Evolutionary conservation across 1,284 basidiomycete genomes (phyloP), one percentile per base, ranked within the genome.

Genomic region (Leccinum subspadiceum): DNA sequence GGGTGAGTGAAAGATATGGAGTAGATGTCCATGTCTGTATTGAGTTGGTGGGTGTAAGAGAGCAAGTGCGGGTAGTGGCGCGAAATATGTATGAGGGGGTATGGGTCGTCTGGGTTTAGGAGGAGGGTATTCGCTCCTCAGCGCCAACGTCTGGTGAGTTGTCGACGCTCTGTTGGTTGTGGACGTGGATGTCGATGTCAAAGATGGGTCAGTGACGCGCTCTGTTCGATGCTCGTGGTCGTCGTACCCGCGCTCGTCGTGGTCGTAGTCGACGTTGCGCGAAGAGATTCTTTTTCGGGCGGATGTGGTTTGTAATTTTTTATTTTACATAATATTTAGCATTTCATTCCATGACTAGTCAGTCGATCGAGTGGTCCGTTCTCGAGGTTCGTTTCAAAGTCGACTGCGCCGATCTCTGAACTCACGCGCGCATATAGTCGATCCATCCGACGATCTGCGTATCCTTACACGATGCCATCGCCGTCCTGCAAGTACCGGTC

Each of bases 1-100:
- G 92, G 92, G 78, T 92, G 89, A 70, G 87, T 89, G 81, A 94
- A 93, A 72, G 93, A 92, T 67, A 92, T 93, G 58, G 93, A 92
- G 84, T 95, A 96, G 73, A 94, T 86, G 75, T 96, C 94, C 94
- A 95, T 94, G 72, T 71, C 54, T 57, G 53, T 66, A 57, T 61
- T 49, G 9, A 3, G 52, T 24, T 57, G 59, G 35, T 60, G 46
- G 26, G 1, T n/a, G 52, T 7, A 46, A 13, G 57, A 46, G 46
- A 50, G 37, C 44, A 57, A 56, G 54, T 29, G 48, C 52, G 54
- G 51, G 33, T 44, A 62, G 62, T 44, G 39, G 56, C 35, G 57
- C 29, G 31, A 60, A 58, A 52, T 46, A 57, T 46, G 33, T 33
- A 65, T 54, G 57, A 62, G 55, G 64, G 64, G 65, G 57, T 59